Percentiles rank a stretch among this genome's conserved stretches.
phyloP scores from a whole-genome alignment of 495 filamentous ascomycete species.

The Clohesyomyces aquaticus region DNA sequence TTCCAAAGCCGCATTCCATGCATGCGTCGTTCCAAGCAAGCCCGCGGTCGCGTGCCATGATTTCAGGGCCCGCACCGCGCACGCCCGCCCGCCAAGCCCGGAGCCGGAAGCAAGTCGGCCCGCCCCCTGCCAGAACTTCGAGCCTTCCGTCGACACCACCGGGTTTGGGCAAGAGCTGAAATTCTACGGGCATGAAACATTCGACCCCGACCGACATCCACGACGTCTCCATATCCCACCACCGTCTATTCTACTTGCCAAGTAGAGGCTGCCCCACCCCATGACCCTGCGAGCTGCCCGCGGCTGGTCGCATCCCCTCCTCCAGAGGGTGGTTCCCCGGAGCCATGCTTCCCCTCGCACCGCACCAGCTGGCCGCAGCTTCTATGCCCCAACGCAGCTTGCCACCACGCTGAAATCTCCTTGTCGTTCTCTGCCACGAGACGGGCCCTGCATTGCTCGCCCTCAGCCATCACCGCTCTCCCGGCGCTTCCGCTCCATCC shows the following conservation, averaged over 20 bases:
- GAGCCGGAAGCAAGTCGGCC: slow-evolving; percentile 3
- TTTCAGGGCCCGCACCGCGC: not conserved
- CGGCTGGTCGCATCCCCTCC: slow-evolving; percentile 16
- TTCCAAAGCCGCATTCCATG: not conserved
- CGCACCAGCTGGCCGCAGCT: slow-evolving; percentile 16
- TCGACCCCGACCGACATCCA: slow-evolving; percentile 14
- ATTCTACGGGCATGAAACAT: not conserved
- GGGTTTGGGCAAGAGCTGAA: not conserved
- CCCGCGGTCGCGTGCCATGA: no score
- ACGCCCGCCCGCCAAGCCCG: no score
- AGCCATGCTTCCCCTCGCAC: not conserved
- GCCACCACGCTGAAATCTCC: not conserved
- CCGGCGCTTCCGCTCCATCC: slow-evolving; percentile 33
- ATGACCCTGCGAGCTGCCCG: slow-evolving; percentile 19
- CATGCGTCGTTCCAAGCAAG: not conserved
- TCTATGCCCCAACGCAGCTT: slow-evolving; percentile 15
- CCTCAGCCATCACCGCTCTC: slow-evolving; percentile 1
- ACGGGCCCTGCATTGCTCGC: slow-evolving; percentile 1
- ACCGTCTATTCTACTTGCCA: not conserved
- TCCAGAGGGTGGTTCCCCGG: slow-evolving; percentile 3
- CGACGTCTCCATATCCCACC: not conserved
- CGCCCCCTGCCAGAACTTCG: not conserved
- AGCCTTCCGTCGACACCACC: not conserved
- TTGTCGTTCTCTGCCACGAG: not conserved
- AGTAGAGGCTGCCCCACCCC: not conserved